These are phyloP conservation scores for Pythium apleroticum DNA, from an alignment of 352 stramenopile species.

Conservation along the genomic window DNA sequence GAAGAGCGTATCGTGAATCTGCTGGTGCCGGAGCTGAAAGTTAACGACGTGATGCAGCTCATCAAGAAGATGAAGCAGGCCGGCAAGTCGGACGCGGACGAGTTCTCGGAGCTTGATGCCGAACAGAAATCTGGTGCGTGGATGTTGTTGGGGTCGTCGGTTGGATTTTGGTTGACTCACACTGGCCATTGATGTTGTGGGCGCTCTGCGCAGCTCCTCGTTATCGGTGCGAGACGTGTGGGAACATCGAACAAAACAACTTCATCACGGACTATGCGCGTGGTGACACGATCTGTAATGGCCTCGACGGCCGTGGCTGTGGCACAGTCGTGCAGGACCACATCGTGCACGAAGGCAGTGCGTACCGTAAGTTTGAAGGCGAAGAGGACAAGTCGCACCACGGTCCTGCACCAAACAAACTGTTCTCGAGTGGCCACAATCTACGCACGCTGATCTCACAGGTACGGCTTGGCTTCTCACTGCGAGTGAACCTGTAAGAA, in stretches of 20 bases:
- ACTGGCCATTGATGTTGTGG: neutral
- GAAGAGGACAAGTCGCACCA: constrained; percentile 97
- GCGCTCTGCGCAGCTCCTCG: constrained; percentile 46
- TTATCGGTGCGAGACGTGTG: constrained; percentile 85
- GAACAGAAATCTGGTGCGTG: constrained; percentile 79
- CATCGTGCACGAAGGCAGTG: constrained; percentile 95
- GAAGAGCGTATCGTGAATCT: constrained; percentile 88
- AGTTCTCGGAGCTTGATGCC: constrained; percentile 84
- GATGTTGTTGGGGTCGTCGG: neutral
- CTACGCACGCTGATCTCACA: constrained; percentile 93
- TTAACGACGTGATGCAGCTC: constrained; percentile 85
- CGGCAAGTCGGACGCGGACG: constrained; percentile 86
- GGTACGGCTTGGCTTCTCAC: constrained; percentile 31
- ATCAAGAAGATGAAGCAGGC: constrained; percentile 91
- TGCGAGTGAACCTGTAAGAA: no score
- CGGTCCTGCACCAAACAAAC: constrained; percentile 92
- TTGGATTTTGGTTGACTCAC: neutral
- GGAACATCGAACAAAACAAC: constrained; percentile 89
- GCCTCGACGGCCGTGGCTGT: constrained; percentile 86
- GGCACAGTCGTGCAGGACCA: constrained; percentile 94
- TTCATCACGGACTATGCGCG: constrained; percentile 89
- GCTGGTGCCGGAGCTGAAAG: constrained; percentile 82
- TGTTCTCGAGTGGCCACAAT: constrained; percentile 95
- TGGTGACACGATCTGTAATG: constrained; percentile 88
- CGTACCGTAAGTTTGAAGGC: constrained; percentile 96